Conservation (phyloP, 1,139 yeast species). For the Yamadazyma epiphylla region DNA sequence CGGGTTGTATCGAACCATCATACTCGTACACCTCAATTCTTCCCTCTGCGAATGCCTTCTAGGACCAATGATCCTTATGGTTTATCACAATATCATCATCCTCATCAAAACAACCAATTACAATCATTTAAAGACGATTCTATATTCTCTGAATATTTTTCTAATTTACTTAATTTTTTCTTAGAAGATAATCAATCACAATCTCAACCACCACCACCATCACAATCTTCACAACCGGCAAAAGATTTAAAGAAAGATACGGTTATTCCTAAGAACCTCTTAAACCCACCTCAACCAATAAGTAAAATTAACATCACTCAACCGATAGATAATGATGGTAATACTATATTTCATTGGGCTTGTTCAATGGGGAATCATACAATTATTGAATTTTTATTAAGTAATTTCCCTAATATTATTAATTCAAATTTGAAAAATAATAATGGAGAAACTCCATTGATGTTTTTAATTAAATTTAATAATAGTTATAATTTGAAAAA, state of each 20-base stretch:
- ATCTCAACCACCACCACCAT: conserved; percentile 3
- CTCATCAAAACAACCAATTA: conserved; percentile 15
- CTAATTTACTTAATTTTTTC: conserved; percentile 33
- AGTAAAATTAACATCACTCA: conserved; percentile 62
- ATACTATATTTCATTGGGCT: conserved; percentile 94
- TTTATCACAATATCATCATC: conserved; percentile 22
- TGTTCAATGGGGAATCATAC: conserved; percentile 81
- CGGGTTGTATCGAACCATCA: conserved; percentile 18
- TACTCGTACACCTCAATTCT: not conserved
- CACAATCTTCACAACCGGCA: not conserved
- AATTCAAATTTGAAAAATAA: conserved; percentile 63
- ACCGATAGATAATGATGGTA: conserved; percentile 89
- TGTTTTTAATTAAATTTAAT: conserved; percentile 84
- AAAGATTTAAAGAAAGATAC: conserved; percentile 7
- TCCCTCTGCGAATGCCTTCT: conserved; percentile 8
- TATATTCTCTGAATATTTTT: conserved; percentile 34
- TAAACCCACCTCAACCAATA: conserved; percentile 41
- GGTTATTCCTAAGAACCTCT: conserved; percentile 29
- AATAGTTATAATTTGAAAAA: conserved; percentile 76
- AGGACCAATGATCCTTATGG: conserved; percentile 20
- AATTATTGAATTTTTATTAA: conserved; percentile 67
- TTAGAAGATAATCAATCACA: conserved; percentile 25
- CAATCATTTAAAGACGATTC: conserved; percentile 19
- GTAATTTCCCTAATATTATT: conserved; percentile 37
- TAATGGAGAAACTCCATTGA: conserved; percentile 84